Conservation (phyloP, 2,329 filamentous ascomycete genomes). For the Pestalotiopsis sp. region DNA sequence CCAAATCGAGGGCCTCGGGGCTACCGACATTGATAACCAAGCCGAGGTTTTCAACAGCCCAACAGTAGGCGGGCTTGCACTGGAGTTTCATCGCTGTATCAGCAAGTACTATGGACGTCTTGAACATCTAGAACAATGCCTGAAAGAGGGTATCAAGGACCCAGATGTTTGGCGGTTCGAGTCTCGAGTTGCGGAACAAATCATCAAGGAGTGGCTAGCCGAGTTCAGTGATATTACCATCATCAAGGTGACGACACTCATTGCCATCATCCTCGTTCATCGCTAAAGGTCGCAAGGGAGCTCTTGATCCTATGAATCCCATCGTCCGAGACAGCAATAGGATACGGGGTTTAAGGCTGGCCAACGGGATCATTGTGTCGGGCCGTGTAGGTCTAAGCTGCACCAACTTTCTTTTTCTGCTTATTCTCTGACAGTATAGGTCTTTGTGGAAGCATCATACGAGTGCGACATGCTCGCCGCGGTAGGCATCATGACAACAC, state of each 20-base stretch:
- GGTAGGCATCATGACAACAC: constrained; percentile 15
- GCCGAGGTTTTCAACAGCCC: constrained; percentile 18
- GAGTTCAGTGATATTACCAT: constrained; percentile 11
- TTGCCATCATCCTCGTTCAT: not conserved
- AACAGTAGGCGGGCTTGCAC: constrained; percentile 14
- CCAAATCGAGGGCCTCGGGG: constrained; percentile 22
- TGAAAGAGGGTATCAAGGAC: constrained; percentile 12
- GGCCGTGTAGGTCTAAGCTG: not conserved
- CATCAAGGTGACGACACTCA: not conserved
- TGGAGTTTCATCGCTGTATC: constrained; percentile 21
- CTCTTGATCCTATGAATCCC: not conserved
- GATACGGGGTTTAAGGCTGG: constrained; percentile 11
- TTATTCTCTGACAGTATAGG: not conserved
- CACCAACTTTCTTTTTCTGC: not conserved
- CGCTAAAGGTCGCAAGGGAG: not conserved
- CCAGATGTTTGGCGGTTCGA: constrained; percentile 22
- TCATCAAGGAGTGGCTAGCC: constrained; percentile 19
- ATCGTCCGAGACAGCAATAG: constrained; percentile 4
- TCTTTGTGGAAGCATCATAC: constrained; percentile 27
- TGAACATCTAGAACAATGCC: constrained; percentile 15
- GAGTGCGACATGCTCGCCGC: constrained; percentile 26
- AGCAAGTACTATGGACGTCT: constrained; percentile 19
- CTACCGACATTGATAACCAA: constrained; percentile 22
- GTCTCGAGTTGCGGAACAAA: constrained; percentile 19
- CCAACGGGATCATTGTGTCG: constrained; percentile 11